Conservation (phyloP, 129 eudicot genomes). For the Deinandra increscens region DNA sequence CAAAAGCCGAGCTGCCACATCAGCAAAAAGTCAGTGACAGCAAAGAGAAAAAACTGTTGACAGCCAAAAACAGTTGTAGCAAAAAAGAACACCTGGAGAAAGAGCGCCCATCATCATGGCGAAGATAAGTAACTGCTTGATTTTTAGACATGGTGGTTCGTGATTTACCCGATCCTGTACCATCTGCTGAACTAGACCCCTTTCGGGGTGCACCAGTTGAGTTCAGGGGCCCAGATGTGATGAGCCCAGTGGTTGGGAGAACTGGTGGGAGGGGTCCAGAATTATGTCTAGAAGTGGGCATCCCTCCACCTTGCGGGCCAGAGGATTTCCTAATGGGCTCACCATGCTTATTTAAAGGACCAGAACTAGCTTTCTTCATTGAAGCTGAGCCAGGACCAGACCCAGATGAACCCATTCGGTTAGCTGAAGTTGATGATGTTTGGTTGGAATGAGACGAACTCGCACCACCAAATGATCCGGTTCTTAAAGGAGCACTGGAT, state of each 20-base stretch:
- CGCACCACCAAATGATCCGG: slow-evolving; percentile 78
- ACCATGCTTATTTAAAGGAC: slow-evolving; percentile 86
- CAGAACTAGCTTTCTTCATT: slow-evolving; percentile 75
- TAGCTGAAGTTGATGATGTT: slow-evolving; percentile 42
- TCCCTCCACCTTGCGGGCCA: slow-evolving; percentile 79
- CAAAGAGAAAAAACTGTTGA: slow-evolving; percentile 40
- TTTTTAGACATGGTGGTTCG: slow-evolving; percentile 53
- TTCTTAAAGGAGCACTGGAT: slow-evolving; percentile 53
- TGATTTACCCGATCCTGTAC: slow-evolving; percentile 47
- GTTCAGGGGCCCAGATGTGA: slow-evolving; percentile 77
- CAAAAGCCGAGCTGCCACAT: slow-evolving; percentile 43
- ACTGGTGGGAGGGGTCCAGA: slow-evolving; percentile 79
- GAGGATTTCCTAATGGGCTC: slow-evolving; percentile 82
- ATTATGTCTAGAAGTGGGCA: slow-evolving; percentile 65
- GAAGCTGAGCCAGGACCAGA: slow-evolving; percentile 64
- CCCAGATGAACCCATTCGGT: slow-evolving; percentile 37
- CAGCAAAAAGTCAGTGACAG: slow-evolving; percentile 33
- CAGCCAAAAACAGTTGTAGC: slow-evolving; percentile 10
- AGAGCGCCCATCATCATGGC: slow-evolving; percentile 41
- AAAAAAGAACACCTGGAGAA: slow-evolving; percentile 46
- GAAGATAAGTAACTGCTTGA: slow-evolving; percentile 74
- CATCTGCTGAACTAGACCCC: slow-evolving; percentile 62
- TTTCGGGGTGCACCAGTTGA: slow-evolving; percentile 85
- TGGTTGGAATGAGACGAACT: slow-evolving; percentile 55
- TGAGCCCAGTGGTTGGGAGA: slow-evolving; percentile 81